A percentile compares a stretch with the other conserved stretches of the same genome.
Evolutionary conservation across 768 basidiomycete species (phyloP).

Genomic region (Suillus fuscotomentosus): DNA sequence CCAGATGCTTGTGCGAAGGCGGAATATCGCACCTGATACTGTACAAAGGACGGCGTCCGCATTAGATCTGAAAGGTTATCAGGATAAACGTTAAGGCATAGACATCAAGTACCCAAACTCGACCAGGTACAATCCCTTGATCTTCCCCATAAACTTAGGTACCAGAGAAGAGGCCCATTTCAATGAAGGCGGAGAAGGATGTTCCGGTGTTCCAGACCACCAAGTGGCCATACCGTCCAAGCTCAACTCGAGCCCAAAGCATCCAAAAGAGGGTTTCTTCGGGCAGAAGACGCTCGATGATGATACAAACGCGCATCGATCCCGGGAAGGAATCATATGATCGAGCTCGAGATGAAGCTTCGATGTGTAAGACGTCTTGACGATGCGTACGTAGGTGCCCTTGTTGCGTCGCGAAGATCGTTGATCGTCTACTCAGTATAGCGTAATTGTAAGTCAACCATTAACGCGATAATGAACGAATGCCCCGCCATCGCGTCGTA

Average conservation of each 20-base stretch:
- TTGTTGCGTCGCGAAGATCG: background rate
- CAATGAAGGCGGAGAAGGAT: background rate
- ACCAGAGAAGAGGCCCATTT: background rate
- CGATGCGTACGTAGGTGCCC: background rate
- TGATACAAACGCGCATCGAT: background rate
- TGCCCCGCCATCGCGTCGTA: background rate
- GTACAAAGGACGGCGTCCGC: background rate
- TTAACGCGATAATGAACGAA: background rate
- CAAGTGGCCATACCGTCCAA: background rate
- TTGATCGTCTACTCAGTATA: background rate
- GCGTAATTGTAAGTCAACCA: background rate
- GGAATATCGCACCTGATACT: background rate
- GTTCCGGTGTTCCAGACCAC: background rate
- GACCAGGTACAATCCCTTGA: background rate
- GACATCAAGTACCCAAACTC: background rate
- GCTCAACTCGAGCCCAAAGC: background rate
- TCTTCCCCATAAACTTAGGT: background rate
- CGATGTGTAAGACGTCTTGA: background rate
- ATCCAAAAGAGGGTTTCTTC: background rate
- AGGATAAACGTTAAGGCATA: background rate
- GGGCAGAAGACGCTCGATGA: background rate
- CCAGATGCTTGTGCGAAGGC: background rate
- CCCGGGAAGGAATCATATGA: background rate
- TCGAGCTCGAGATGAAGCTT: background rate
- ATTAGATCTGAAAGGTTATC: background rate